Evolutionary conservation across 352 stramenopile species (phyloP), one percentile per base, ranked within the genome.

Genomic region (Phytophthora rubi): DNA sequence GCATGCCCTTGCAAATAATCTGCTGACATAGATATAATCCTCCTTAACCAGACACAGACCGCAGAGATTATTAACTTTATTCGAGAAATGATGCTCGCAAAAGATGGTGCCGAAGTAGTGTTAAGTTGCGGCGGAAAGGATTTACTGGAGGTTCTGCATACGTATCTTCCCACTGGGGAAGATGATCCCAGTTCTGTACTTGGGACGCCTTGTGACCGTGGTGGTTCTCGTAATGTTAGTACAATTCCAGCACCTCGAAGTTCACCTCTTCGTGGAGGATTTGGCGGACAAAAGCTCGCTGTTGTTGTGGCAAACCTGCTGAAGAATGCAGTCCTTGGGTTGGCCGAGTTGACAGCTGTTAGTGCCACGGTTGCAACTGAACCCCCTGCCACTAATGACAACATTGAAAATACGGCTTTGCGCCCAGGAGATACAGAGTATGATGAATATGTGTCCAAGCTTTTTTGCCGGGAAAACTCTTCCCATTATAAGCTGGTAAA

Each of bases 41-140:
- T 18, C 26, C 10, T 54, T 12, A n/a, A 54, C 35, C 16, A 54
- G 32, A 18, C 13, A 45, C 12, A 89, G 81, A 73, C 85, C n/a
- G 67, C 81, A 10, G 83, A 94, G 21, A 68, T 88, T 2, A 82
- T 72, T 68, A 87, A 88, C 35, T 94, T 94, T 39, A 53, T 91
- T 18, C 81, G 82, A 45, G 74, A 89, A 62, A 81, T 88, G 32
- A 59, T 94, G 28, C 60, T 82, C 4, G 68, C 73, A 13, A 75
- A 65, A 45, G 82, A 90, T 51, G 86, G 86, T 0, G 56, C 66
- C 53, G 72, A 85, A 18, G 75, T 86, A 21, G 76, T 91, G 7
- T 58, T 81, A 10, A 74, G 62, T 28, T 92, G 82, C 35, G 86
- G 83, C 3, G 86, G 82, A 15, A 75, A 77, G 23, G 59, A 66